These are phyloP conservation scores for Alisma plantagoaquatica DNA, from an alignment of 106 monocot genomes.

Conservation along the genomic window DNA sequence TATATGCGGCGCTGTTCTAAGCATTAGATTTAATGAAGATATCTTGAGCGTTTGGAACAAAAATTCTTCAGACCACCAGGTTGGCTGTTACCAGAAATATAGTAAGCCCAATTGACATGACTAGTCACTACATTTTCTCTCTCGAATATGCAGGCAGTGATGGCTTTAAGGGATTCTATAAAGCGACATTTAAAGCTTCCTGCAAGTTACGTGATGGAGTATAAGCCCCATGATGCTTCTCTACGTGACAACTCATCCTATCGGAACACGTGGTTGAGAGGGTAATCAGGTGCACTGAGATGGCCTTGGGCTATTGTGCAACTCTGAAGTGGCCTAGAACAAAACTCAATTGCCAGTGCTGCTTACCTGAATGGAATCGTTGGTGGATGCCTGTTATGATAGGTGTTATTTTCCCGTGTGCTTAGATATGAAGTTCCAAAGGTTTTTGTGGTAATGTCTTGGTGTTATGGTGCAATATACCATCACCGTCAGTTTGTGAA, in stretches of 20 bases:
- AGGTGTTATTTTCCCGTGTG: too few species aligned
- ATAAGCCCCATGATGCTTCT: slow-evolving; percentile 91
- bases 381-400: too few species aligned
- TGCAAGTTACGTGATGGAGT: slow-evolving; percentile 86
- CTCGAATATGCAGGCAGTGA: slow-evolving; percentile 51
- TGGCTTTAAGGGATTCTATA: slow-evolving; percentile 83
- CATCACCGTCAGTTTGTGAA: too few species aligned
- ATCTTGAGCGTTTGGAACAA: slow-evolving; percentile 95
- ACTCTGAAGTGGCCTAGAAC: too few species aligned
- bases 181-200: slow-evolving; percentile 92
- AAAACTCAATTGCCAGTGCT: too few species aligned
- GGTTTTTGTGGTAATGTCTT: too few species aligned
- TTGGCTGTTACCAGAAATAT: too few species aligned
- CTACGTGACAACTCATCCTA: slow-evolving; percentile 92
- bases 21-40: slow-evolving; percentile 86
- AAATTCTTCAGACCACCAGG: slow-evolving; percentile 85
- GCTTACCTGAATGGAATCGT: too few species aligned
- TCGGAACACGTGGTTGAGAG: slow-evolving; percentile 86
- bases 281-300: slow-evolving; percentile 24
- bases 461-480: too few species aligned
- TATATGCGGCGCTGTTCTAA: slow-evolving; percentile 81
- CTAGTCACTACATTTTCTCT: neutral
- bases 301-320: too few species aligned
- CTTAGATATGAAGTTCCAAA: too few species aligned
- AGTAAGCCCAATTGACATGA: too few species aligned